Evolutionary conservation across 1,284 basidiomycete species (phyloP), one percentile per base, ranked within the genome.

Genomic region (Amylostereum chailletii): DNA sequence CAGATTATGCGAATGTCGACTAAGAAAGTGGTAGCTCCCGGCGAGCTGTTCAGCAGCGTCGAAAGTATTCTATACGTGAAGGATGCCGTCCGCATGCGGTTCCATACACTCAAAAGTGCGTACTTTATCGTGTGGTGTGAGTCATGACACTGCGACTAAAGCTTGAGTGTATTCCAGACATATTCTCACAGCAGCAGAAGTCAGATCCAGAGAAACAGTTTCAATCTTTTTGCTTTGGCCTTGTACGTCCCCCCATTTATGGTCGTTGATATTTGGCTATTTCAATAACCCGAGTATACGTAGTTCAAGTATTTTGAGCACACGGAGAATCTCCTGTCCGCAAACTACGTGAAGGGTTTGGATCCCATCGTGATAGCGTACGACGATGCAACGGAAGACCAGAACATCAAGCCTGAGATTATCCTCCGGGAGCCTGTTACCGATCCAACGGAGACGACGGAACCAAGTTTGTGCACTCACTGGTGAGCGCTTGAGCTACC

Each of bases 1-100:
- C 50, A 59, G 8, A 38, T 62, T 29, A 58, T 65, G 52, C 47
- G 47, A 8, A 26, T 51, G 2, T 60, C 57, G 4, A 47, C 51
- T 27, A 51, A 31, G 5, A 52, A 53, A 26, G 41, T 58, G 4
- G n/a, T 63, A 0, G 51, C 54, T 30, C 29, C 26, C 2, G 55
- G 57, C 26, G 60, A 60, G 45, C 32, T 54, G 33, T 8, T 34
- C 2, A 27, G 42, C 3, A 39, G 45, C 8, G 49, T 49, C 7
- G 19, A 51, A 34, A 51, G 48, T 32, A 44, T 55, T 5, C 2
- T 19, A 5, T 34, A 33, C 29, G 36, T 55, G 3, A 27, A 31
- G n/a, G 43, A 46, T 1, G 54, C 42, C 6, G 34, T 54, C 31
- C 19, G 3, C 1, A 32, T 46, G n/a, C 53, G 54, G 11, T 34